Percentiles rank a stretch among this genome's conserved stretches.
Evolutionary conservation across 2,329 filamentous ascomycete species (phyloP).

Genomic region (Talaromyces sp.): DNA sequence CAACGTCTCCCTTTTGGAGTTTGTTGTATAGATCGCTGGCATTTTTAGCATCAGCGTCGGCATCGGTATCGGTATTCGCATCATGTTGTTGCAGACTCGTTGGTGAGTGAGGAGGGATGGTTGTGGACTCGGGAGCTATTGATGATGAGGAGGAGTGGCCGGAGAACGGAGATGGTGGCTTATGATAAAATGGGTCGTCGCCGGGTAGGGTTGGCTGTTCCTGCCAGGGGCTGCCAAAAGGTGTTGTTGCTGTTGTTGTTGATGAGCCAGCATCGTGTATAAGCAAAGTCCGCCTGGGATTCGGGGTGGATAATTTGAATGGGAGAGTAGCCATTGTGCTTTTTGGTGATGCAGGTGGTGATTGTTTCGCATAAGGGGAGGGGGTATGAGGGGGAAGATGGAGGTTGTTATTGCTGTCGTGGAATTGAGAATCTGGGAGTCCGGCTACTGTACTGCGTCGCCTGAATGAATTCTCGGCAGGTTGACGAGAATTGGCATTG

Average conservation of each 20-base stretch:
- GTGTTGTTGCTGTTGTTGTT: background rate
- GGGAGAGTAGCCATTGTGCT: background rate
- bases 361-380: conserved; percentile 6
- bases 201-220: background rate
- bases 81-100: background rate
- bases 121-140: background rate
- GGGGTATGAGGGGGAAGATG: background rate
- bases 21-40: conserved; percentile 57
- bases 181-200: background rate
- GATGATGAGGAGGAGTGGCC: background rate
- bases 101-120: background rate
- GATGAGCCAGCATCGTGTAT: background rate
- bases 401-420: background rate
- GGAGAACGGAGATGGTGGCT: background rate
- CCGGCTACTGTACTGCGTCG: conserved; percentile 53
- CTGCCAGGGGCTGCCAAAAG: background rate
- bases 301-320: conserved; percentile 1
- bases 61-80: background rate
- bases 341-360: background rate
- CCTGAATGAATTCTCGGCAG: conserved; percentile 48
- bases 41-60: conserved; percentile 9
- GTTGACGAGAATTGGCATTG: conserved; percentile 28
- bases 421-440: conserved; percentile 15
- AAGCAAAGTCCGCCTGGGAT: background rate
- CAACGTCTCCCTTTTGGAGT: conserved; percentile 60